Conservation (phyloP, 2,329 filamentous ascomycete species). For the Alternaria dauci region DNA sequence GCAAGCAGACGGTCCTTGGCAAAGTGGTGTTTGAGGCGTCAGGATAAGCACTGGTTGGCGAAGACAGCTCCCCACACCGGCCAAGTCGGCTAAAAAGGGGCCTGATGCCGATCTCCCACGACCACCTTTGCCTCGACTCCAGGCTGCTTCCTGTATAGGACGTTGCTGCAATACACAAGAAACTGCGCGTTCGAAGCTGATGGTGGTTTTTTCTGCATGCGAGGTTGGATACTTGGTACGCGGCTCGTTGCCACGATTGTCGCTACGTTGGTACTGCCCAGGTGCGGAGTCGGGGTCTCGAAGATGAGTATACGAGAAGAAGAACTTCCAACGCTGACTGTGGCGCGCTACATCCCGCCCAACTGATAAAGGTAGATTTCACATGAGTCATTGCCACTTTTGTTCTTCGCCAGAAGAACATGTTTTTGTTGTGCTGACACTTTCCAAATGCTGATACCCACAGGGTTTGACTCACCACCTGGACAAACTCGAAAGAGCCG, state of each 20-base stretch:
- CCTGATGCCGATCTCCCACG: background rate
- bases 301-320: background rate
- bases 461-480: background rate
- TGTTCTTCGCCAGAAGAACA: background rate
- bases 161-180: background rate
- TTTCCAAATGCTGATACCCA: background rate
- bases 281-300: background rate
- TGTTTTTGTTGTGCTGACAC: background rate
- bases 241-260: background rate
- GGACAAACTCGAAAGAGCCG: background rate
- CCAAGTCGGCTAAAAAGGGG: constrained; percentile 7
- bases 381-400: background rate
- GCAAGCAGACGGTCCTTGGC: constrained; percentile 4
- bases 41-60: constrained; percentile 7
- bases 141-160: background rate
- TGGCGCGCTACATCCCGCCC: background rate
- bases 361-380: background rate
- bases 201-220: background rate
- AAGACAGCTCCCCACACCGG: background rate
- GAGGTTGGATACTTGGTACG: background rate
- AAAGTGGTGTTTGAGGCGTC: constrained; percentile 2
- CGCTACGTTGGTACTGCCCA: background rate
- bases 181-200: background rate
- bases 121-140: background rate
- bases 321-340: background rate